Base-by-base conservation (phyloP, 1,139 yeast species). In the Ogataea hybrid region DNA sequence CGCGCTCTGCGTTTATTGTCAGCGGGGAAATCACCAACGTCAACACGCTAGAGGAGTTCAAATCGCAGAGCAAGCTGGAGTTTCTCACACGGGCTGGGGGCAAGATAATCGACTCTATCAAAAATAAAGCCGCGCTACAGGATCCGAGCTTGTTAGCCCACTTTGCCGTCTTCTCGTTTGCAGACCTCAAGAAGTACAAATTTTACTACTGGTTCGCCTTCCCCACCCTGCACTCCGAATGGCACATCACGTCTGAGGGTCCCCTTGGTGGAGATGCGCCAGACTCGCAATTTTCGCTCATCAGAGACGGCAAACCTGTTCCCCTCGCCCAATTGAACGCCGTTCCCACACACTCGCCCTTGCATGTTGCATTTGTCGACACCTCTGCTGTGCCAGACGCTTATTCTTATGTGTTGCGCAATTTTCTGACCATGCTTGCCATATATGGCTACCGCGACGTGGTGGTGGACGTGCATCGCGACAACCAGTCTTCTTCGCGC, bases 161-260 rank as follows among this genome's bases (percentile, higher is more conserved):
- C 25, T 86, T 89, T 54, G 70, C 70, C 25, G 58, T 90, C 1
- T 67, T 90, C 30, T 71, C 89, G 31, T 92, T 80, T 64, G 84
- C 95, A 2, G 98, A 94, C 61, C 72, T 92, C 59, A 92, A 92
- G 63, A 87, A 85, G 64, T 89, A 85, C 67, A 81, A 77, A 54
- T 92, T 85, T 58, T 84, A 77, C 56, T 90, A 90, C 63, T 92
- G 98, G 98, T 75, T 86, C 52, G 86, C 90, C 6, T 80, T 79
- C 51, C 97, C 97, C 0, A 68, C 77, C 0, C 63, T 87, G 16
- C 67, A 69, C 28, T 67, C 77, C 7, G 63, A 61, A 18, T 77
- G 79, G 84, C 48, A 25, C 11, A 46, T 50, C n/a, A 42, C 32
- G 10, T 28, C 18, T 8, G n/a, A 20, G 10, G 17, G 11, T 4